Evolutionary conservation across 2,329 filamentous ascomycete species (phyloP), one percentile per base, ranked within the genome.

Genomic region (Shiraia sp.): DNA sequence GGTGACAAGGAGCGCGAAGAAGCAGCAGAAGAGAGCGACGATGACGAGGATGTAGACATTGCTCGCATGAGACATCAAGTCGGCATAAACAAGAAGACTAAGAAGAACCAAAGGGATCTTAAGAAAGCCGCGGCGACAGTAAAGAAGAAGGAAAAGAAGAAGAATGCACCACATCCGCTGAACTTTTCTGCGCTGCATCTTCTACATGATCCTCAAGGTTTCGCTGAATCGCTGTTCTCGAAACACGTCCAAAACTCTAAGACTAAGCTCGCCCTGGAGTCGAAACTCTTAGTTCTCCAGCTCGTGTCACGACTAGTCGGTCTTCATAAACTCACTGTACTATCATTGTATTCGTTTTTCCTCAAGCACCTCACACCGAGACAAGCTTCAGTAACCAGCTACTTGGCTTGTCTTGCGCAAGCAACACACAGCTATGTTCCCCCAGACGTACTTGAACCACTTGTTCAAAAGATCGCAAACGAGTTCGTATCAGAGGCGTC

Each of bases 401-500:
- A 97, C 71, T 76, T 99, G 42, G 93, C 93, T 10, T 95, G 86
- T 9, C 79, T 97, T 41, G 93, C 93, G 0, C 93, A 97, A 73
- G 88, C 88, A 3, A 90, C 90, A 6, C 93, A 99, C 67, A 87
- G 85, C 51, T 79, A 96, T 26, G 91, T 99, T 0, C 93, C 93
- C 0, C 92, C 92, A 0, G 93, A 99, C 75, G 87, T 85, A 0
- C 77, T 99, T 9, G 91, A 97, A 67, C 92, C 93, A 0, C 74
- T 97, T 4, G 77, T 99, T 2, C 86, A 90, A 67, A 97, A 96
- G 74, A 97, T 99, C 59, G 92, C 93, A 23, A 96, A 97, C 63
- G 93, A 99, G 68, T 99, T 99, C 63, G 92, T 99, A 2, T 96
- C 90, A 0, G 93, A 99, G 72, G 93, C 90, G 1, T 85, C 91